These are phyloP conservation scores for Pseudogymnoascus sp. DNA, from an alignment of 2,329 filamentous ascomycete genomes.

Conservation along the genomic window DNA sequence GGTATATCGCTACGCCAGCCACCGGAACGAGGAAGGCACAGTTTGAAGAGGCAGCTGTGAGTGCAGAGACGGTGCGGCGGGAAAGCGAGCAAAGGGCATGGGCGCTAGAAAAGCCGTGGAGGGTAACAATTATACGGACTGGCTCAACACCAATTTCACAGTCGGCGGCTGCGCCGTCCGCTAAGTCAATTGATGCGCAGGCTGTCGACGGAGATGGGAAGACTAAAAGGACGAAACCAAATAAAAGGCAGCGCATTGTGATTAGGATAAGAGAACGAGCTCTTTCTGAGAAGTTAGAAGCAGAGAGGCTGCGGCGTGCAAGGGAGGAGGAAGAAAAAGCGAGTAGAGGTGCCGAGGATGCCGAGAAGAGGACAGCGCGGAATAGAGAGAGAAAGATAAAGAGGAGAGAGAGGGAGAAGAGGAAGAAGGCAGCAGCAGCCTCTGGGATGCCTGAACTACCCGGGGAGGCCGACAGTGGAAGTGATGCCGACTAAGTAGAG, in stretches of 20 bases:
- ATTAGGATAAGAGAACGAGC: constrained; percentile 38
- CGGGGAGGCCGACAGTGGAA: neutral
- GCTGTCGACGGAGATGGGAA: constrained; percentile 17
- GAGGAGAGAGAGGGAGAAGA: constrained; percentile 35
- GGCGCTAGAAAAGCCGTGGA: constrained; percentile 56
- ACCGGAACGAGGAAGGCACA: constrained; percentile 31
- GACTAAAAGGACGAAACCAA: constrained; percentile 38
- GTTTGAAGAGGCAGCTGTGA: constrained; percentile 43
- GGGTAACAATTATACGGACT: constrained; percentile 40
- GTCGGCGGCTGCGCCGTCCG: constrained; percentile 13
- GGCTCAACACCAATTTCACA: constrained; percentile 20
- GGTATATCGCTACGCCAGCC: constrained; percentile 41
- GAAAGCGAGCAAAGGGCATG: constrained; percentile 41
- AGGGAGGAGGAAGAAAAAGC: constrained; percentile 33
- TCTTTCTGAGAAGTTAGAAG: constrained; percentile 34
- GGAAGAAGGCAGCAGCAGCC: constrained; percentile 4
- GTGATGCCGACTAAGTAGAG: neutral
- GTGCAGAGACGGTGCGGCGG: constrained; percentile 42
- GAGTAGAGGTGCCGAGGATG: constrained; percentile 48
- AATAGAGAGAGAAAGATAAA: constrained; percentile 50
- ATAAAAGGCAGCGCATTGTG: constrained; percentile 52
- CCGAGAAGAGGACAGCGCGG: constrained; percentile 54
- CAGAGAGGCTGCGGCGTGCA: constrained; percentile 22
- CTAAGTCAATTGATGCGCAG: constrained; percentile 10
- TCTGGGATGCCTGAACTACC: neutral